These are phyloP conservation scores for Acephala macrosclerotiorum DNA, from an alignment of 2,329 filamentous ascomycete species.

Conservation along the genomic window DNA sequence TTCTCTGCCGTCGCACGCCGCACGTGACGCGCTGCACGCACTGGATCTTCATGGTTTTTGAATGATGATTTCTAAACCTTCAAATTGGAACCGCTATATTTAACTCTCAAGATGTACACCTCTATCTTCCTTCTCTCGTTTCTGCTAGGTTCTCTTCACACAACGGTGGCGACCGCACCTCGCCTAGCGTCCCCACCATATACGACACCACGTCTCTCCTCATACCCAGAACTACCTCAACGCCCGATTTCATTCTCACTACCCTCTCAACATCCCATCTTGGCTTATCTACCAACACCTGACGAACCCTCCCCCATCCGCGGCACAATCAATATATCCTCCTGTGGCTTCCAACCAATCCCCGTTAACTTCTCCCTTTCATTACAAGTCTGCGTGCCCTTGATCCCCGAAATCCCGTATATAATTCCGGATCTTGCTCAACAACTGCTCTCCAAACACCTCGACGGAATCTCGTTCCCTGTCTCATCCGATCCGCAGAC, in stretches of 20 bases:
- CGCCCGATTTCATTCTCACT: constrained; percentile 5
- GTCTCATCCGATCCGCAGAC: background rate
- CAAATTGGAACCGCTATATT: background rate
- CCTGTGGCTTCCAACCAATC: constrained; percentile 5
- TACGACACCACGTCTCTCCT: background rate
- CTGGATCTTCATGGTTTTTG: background rate
- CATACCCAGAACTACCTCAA: constrained; percentile 1
- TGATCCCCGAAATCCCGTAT: constrained; percentile 7
- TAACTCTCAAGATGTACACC: constrained; percentile 6
- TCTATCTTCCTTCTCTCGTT: background rate
- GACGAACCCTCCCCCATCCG: background rate
- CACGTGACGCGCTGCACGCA: background rate
- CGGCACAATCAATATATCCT: constrained; percentile 13
- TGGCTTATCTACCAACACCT: background rate
- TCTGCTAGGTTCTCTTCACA: background rate
- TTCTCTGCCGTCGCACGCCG: background rate
- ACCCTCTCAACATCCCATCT: constrained; percentile 17
- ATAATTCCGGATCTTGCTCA: constrained; percentile 12
- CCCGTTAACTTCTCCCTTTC: constrained; percentile 12
- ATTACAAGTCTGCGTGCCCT: constrained; percentile 7
- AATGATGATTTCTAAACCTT: background rate
- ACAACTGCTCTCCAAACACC: constrained; percentile 11
- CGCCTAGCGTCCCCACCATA: background rate
- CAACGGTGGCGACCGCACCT: background rate
- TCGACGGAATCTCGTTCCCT: constrained; percentile 11